A percentile compares a stretch with the other conserved stretches of the same genome.
Conservation (phyloP, 1,284 basidiomycete genomes). For the Farysia itapuensis region DNA sequence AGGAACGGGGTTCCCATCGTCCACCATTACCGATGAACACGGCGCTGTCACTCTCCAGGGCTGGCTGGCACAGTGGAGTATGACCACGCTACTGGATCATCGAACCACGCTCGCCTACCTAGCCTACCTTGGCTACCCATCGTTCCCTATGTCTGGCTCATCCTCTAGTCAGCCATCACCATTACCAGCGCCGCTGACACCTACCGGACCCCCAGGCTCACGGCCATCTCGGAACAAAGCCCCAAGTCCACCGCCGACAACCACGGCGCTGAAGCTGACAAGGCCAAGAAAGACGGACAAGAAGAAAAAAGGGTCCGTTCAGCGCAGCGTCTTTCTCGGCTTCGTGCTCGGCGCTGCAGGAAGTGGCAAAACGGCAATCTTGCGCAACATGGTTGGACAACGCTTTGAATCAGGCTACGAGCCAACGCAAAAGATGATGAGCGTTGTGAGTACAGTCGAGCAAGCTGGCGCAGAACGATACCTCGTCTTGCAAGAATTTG, state of each 20-base stretch:
- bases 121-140: slow-evolving; percentile 85
- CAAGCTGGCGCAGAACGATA: slow-evolving; percentile 94
- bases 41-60: slow-evolving; percentile 92
- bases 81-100: slow-evolving; percentile 93
- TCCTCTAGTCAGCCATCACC: slow-evolving; percentile 8
- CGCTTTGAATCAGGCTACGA: slow-evolving; percentile 67
- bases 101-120: slow-evolving; percentile 89
- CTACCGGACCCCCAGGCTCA: slow-evolving; percentile 17
- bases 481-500: slow-evolving; percentile 91
- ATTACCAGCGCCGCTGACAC: slow-evolving; percentile 21
- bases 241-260: slow-evolving; percentile 36
- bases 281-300: slow-evolving; percentile 71
- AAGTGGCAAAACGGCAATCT: slow-evolving; percentile 86
- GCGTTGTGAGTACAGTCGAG: slow-evolving; percentile 92
- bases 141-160: slow-evolving; percentile 36
- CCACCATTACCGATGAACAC: slow-evolving; percentile 82
- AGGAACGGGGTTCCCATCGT: slow-evolving; percentile 65
- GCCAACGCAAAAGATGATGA: slow-evolving; percentile 84
- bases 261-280: slow-evolving; percentile 52
- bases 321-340: slow-evolving; percentile 63
- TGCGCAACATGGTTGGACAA: slow-evolving; percentile 83
- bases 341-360: slow-evolving; percentile 95
- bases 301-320: slow-evolving; percentile 65
- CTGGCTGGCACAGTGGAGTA: slow-evolving; percentile 98
- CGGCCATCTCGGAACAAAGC: slow-evolving; percentile 29